These are phyloP conservation scores for Taphrina betulina DNA, from an alignment of 1,139 yeast genomes.

Conservation along the genomic window DNA sequence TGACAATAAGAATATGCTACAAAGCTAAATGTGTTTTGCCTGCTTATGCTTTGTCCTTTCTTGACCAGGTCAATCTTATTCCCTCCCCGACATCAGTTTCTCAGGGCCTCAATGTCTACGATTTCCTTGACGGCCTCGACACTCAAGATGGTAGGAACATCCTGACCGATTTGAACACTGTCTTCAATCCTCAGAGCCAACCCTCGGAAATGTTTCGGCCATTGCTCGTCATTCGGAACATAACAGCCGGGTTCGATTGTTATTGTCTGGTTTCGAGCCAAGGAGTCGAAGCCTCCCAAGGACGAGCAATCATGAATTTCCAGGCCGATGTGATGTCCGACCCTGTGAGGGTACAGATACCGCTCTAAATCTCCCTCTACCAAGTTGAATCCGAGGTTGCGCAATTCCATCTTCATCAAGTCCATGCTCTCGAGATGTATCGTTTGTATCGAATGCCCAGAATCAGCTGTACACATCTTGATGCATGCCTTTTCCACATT, in stretches of 20 bases:
- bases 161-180: conserved; percentile 73
- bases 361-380: conserved; percentile 41
- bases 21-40: too few relatives aligned
- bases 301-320: conserved; percentile 51
- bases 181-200: conserved; percentile 96
- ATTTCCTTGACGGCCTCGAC: conserved; percentile 83
- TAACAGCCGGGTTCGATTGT: conserved; percentile 96
- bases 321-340: conserved; percentile 92
- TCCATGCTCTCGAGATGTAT: conserved; percentile 69
- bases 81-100: too few relatives aligned
- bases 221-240: conserved; percentile 65
- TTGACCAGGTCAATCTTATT: too few relatives aligned
- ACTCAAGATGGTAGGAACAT: conserved; percentile 62
- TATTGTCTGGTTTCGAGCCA: conserved; percentile 67
- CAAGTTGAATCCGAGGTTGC: conserved; percentile 65
- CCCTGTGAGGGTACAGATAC: conserved; percentile 81
- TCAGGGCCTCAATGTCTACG: conserved; percentile 60
- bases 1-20: too few relatives aligned
- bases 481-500: conserved; percentile 80
- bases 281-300: conserved; percentile 34
- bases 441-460: conserved; percentile 63
- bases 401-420: conserved; percentile 61
- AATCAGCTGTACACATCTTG: conserved; percentile 57
- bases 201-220: conserved; percentile 79
- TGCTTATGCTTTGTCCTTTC: too few relatives aligned